Conservation (phyloP, 2,329 filamentous ascomycete genomes). For the Phaeosphaeriaceae sp. region DNA sequence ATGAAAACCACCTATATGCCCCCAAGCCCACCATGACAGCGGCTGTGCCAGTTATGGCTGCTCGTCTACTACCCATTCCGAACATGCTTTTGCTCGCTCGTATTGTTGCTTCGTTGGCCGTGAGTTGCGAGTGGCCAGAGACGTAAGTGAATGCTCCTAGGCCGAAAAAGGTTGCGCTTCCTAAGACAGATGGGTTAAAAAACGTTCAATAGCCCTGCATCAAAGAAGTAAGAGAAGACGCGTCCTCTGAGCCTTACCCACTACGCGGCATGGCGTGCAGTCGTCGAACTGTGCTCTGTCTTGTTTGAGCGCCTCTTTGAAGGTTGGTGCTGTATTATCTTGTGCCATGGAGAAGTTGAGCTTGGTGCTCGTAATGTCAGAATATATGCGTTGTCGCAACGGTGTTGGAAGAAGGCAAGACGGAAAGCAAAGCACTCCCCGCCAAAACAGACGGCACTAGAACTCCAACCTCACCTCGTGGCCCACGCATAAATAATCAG, state of each 20-base stretch:
- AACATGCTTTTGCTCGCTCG: slow-evolving; percentile 50
- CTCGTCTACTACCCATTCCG: slow-evolving; percentile 49
- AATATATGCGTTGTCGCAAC: not conserved
- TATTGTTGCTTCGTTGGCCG: slow-evolving; percentile 49
- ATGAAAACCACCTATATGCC: slow-evolving; percentile 51
- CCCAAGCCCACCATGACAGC: slow-evolving; percentile 53
- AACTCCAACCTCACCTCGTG: slow-evolving; percentile 13
- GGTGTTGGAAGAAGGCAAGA: not conserved
- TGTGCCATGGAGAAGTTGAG: slow-evolving; percentile 17
- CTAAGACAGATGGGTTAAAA: slow-evolving; percentile 27
- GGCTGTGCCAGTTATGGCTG: slow-evolving; percentile 50
- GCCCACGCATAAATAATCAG: slow-evolving; percentile 22
- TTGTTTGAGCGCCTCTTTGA: slow-evolving; percentile 39
- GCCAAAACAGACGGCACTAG: slow-evolving; percentile 31
- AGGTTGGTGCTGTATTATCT: slow-evolving; percentile 26
- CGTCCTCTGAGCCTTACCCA: slow-evolving; percentile 61
- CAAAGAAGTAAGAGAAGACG: not conserved
- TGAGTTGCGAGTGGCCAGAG: slow-evolving; percentile 54
- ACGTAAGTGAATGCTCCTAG: slow-evolving; percentile 56
- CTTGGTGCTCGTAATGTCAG: not conserved
- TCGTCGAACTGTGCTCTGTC: slow-evolving; percentile 58
- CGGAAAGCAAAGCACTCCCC: slow-evolving; percentile 31
- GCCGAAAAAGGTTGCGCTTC: slow-evolving; percentile 53
- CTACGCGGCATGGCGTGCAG: slow-evolving; percentile 72
- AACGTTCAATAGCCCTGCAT: too few relatives aligned